phyloP scores from a whole-genome alignment of 2,329 filamentous ascomycete genomes.

The Penicillium sp. region DNA sequence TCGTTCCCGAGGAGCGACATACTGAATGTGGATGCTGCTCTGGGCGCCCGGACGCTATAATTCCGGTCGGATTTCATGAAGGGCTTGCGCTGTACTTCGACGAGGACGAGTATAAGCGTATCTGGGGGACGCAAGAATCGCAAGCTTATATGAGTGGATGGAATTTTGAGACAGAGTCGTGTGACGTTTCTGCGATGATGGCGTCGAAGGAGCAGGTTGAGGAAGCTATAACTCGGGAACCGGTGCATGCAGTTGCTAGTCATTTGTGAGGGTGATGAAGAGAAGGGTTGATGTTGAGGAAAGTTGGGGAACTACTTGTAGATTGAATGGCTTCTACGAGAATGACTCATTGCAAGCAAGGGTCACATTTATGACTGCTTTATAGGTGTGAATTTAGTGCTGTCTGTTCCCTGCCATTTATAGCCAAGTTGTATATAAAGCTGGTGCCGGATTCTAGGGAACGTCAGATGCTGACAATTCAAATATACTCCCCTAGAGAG shows the following conservation, averaged over 20 bases:
- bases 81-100: constrained; percentile 14
- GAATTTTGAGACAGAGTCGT: neutral
- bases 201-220: constrained; percentile 11
- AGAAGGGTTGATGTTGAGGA: too few relatives aligned
- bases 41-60: constrained; percentile 16
- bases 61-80: constrained; percentile 10
- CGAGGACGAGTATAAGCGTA: constrained; percentile 11
- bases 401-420: too few relatives aligned
- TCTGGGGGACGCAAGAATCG: constrained; percentile 13
- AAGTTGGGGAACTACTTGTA: neutral
- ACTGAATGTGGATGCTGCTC: constrained; percentile 17
- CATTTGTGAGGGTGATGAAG: neutral
- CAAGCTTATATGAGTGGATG: neutral
- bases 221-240: constrained; percentile 4
- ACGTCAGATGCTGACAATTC: too few relatives aligned
- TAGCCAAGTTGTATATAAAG: too few relatives aligned
- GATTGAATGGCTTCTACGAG: neutral
- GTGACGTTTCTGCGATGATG: neutral
- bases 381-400: too few relatives aligned
- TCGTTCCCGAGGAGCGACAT: constrained; percentile 1
- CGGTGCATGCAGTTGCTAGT: neutral
- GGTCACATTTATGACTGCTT: too few relatives aligned
- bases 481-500: too few relatives aligned
- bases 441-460: too few relatives aligned
- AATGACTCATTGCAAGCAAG: neutral